Conservation (phyloP, 2,329 filamentous ascomycete genomes). For the Escovopsis sp. region DNA sequence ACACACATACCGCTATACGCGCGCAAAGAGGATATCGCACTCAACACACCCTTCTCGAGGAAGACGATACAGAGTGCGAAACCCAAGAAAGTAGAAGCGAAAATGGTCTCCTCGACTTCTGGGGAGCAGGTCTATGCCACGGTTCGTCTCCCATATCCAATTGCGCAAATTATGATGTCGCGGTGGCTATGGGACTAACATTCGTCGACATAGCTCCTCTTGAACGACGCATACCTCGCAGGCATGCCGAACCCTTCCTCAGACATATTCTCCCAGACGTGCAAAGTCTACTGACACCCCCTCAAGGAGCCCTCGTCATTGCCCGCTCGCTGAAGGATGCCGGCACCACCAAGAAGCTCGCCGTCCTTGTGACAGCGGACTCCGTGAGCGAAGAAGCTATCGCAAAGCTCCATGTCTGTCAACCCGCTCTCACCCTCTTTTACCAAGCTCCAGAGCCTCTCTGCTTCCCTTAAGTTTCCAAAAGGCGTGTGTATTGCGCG, state of each 20-base stretch:
- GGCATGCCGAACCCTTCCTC: constrained; percentile 36
- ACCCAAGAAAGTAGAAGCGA: too few species aligned
- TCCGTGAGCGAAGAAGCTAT: constrained; percentile 62
- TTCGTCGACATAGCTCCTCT: constrained; percentile 51
- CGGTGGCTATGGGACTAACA: too few species aligned
- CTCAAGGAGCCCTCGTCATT: constrained; percentile 72
- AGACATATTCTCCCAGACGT: background rate
- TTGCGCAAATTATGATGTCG: too few species aligned
- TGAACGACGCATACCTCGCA: constrained; percentile 86
- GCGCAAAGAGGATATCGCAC: too few species aligned
- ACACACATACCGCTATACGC: too few species aligned
- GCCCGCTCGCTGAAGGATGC: constrained; percentile 90
- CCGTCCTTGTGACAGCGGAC: constrained; percentile 69
- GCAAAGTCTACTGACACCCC: constrained; percentile 3
- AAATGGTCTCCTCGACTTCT: constrained; percentile 2
- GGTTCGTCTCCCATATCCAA: constrained; percentile 24
- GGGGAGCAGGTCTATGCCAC: constrained; percentile 42
- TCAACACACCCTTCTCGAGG: too few species aligned
- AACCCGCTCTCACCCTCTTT: too few species aligned
- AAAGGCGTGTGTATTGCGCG: too few species aligned
- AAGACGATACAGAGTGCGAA: too few species aligned
- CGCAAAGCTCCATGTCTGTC: constrained; percentile 55
- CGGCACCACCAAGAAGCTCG: constrained; percentile 73
- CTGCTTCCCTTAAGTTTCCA: background rate
- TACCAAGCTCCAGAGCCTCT: constrained; percentile 10